Base-by-base conservation (phyloP, 768 basidiomycete species). In the Amanita pallidorosea region DNA sequence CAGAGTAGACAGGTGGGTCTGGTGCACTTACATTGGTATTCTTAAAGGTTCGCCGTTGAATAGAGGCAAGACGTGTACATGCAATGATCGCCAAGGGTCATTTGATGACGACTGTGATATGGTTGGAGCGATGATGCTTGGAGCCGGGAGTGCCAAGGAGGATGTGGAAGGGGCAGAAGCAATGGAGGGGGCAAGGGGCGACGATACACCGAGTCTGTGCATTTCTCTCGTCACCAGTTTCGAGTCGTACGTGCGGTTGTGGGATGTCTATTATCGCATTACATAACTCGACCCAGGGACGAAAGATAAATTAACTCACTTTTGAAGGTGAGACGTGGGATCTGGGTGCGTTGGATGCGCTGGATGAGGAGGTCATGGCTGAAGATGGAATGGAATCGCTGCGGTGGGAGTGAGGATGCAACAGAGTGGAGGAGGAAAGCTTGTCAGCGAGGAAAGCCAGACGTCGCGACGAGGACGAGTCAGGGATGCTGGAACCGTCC, bases 41-140 rank as follows among this genome's bases (percentile, higher is more conserved):
- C 83, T 76, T 17, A 97, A 73, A 2, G 86, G 84, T 60, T 93
- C 88, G 33, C 91, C 88, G 47, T 94, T 94, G 71, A 97, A 97
- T 4, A 95, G 66, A 1, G 93, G 93, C 3, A 97, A 69, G 31
- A 96, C 85, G 62, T 90, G 82, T 29, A 94, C 81, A 64, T 93
- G 88, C 18, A 97, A 67, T 20, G 80, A 70, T 45, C 80, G 79
- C 91, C 91, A 95, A 9, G 92, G 87, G 57, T 89, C 88, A 8
- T 73, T 67, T 2, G 73, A 69, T 1, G 72, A 64, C 9, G 68
- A 65, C 1, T 71, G 71, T 2, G 75, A 64, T n/a, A 70, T 57
- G 42, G 51, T 67, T 58, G 62, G 67, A 5, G 70, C 62, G 44
- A 66, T 65, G 48, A 62, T 65, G 5, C 69, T 65, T 7, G 77